Conservation (phyloP, 768 basidiomycete genomes). For the Podaxis sp. region DNA sequence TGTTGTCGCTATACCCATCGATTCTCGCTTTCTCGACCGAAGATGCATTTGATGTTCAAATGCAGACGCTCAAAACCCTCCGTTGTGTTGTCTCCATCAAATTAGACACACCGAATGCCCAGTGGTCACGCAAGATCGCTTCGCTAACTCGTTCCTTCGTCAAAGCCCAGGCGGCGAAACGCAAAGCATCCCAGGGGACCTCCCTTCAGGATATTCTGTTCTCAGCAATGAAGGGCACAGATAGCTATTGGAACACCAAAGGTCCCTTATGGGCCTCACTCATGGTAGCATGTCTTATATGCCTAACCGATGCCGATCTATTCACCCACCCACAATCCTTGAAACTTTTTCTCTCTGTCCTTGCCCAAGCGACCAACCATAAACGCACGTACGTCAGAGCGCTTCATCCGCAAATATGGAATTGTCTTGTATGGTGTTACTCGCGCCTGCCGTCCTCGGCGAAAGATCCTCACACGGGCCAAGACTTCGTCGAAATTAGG, state of each 20-base stretch:
- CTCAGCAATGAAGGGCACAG: constrained; percentile 15
- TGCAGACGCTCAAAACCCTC: constrained; percentile 6
- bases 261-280: constrained; percentile 44
- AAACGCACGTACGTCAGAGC: constrained; percentile 31
- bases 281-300: constrained; percentile 43
- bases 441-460: constrained; percentile 31
- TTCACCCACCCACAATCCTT: constrained; percentile 39
- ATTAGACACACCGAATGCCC: not conserved
- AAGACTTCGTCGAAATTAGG: constrained; percentile 21
- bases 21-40: constrained; percentile 2
- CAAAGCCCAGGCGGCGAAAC: constrained; percentile 4
- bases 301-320: constrained; percentile 42
- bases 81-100: constrained; percentile 4
- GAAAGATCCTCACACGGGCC: constrained; percentile 15
- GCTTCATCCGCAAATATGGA: constrained; percentile 49
- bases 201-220: constrained; percentile 28
- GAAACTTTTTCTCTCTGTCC: constrained; percentile 34
- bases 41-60: not conserved
- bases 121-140: constrained; percentile 4
- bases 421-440: constrained; percentile 56
- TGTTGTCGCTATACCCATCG: constrained; percentile 1
- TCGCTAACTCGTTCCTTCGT: not conserved
- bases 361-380: constrained; percentile 32
- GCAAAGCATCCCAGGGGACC: constrained; percentile 21
- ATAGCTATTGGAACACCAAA: constrained; percentile 10